Base-by-base conservation (phyloP, 2,329 filamentous ascomycete species). In the Talaromyces piceae region DNA sequence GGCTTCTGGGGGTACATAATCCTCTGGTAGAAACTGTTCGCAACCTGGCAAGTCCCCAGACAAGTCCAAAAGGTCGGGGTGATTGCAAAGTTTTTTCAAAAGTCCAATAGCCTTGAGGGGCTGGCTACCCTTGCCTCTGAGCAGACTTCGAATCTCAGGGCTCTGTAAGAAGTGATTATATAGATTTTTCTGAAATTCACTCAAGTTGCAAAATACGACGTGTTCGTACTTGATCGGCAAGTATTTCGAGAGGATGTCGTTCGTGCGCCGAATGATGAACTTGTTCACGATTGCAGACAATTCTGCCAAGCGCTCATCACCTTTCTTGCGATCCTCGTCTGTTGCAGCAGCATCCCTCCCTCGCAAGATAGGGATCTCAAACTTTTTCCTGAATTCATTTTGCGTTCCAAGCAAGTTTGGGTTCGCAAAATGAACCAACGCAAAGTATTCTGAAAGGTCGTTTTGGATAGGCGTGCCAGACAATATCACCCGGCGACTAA, bases 381-480 rank as follows among this genome's bases (percentile, higher is more conserved):
- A 98, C 41, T 87, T 84, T 67, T 97, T 97, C 58, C 91, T 86
- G 65, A 98, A 98, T 41, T 98, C 93, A 43, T 82, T 80, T 23
- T 91, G 82, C 7, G 88, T 93, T 13, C 93, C 93, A 2, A 98
- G 81, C 31, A 97, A 81, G 59, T 88, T 87, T 0, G 93, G 93
- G 60, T 98, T 98, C 25, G 93, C 93, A 63, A 98, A 98, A 67
- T 91, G 95, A 54, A 97, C 87, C 8, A 98, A 78, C 3, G 93
- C 84, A 62, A 96, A 98, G 68, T 98, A 98, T 65, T 98, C 93
- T 0, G 91, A 94, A n/a, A 98, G 73, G 65, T 98, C 93, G 62
- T 98, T 98, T 63, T 98, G 93, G 53, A 98, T 98, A 0, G 93
- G 93, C 1, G 93, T 98, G 54, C 93, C 93, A 0, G 93, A 97